Conservation (phyloP, 768 basidiomycete genomes). For the Suillus clintonianus region DNA sequence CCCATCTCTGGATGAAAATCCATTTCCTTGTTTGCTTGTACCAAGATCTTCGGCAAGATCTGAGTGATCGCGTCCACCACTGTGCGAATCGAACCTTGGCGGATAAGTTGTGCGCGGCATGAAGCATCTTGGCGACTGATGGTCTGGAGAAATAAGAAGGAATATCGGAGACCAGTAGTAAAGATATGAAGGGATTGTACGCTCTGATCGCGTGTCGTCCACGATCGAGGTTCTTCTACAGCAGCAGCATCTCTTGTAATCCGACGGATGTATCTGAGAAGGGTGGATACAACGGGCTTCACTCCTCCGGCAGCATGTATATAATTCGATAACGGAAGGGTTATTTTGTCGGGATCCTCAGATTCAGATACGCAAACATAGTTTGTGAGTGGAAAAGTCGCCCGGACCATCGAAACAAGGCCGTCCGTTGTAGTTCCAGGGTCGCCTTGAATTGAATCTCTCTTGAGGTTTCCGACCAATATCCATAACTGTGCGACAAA, state of each 20-base stretch:
- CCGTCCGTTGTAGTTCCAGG: neutral
- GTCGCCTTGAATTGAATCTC: neutral
- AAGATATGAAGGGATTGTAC: neutral
- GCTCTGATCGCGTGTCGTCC: neutral
- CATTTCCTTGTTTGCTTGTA: neutral
- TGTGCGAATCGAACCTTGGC: neutral
- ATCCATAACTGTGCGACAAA: neutral
- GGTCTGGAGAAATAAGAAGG: neutral
- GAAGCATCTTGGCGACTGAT: neutral
- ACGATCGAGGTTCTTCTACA: neutral
- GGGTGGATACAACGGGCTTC: neutral
- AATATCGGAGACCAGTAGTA: neutral
- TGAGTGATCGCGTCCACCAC: neutral
- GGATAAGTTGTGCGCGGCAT: neutral
- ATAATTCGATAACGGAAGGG: neutral
- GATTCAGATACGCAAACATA: neutral
- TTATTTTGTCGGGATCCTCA: neutral
- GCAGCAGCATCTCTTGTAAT: neutral
- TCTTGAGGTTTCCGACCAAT: neutral
- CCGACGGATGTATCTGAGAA: neutral
- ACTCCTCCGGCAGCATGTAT: neutral
- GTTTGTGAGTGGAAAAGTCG: neutral
- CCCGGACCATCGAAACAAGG: neutral
- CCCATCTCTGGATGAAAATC: neutral
- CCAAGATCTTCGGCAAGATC: neutral